Conservation (phyloP, 768 basidiomycete genomes). For the Tephrocybe sp. region DNA sequence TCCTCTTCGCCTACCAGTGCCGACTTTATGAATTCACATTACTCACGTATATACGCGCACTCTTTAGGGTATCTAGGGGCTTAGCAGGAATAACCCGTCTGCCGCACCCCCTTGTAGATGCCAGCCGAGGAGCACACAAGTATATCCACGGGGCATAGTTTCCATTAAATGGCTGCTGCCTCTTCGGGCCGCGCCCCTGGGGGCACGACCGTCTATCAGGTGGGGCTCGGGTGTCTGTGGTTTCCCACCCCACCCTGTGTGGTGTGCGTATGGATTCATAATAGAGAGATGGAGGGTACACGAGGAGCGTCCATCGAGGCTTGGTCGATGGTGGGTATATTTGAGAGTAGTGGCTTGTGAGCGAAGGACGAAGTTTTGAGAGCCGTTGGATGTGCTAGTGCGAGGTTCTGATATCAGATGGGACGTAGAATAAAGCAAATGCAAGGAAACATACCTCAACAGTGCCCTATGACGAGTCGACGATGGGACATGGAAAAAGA, state of each 20-base stretch:
- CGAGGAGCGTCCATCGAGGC: not conserved
- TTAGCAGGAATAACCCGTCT: not conserved
- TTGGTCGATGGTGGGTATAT: not conserved
- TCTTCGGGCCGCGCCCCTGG: conserved; percentile 1
- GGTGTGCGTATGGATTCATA: conserved; percentile 9
- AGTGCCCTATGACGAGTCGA: too few relatives aligned
- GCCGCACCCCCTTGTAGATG: conserved; percentile 7
- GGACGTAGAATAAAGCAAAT: too few relatives aligned
- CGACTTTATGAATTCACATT: too few relatives aligned
- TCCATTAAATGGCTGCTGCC: conserved; percentile 1
- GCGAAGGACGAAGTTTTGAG: too few relatives aligned
- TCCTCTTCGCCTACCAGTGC: too few relatives aligned
- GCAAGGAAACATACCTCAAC: too few relatives aligned
- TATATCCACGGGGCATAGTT: conserved; percentile 1
- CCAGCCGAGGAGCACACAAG: conserved; percentile 2
- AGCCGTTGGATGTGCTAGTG: too few relatives aligned
- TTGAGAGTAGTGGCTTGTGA: not conserved
- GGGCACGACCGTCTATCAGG: conserved; percentile 1
- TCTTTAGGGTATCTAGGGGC: conserved; percentile 8
- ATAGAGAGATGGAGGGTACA: not conserved
- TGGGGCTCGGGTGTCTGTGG: not conserved
- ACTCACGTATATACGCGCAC: conserved; percentile 1
- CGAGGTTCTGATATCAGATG: too few relatives aligned
- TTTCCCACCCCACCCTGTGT: conserved; percentile 6
- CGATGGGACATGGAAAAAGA: too few relatives aligned